Percentiles rank a stretch among this genome's conserved stretches.
These are phyloP conservation scores for Malus domestica DNA, from an alignment of 306 rosid species.

Conservation along the genomic window DNA sequence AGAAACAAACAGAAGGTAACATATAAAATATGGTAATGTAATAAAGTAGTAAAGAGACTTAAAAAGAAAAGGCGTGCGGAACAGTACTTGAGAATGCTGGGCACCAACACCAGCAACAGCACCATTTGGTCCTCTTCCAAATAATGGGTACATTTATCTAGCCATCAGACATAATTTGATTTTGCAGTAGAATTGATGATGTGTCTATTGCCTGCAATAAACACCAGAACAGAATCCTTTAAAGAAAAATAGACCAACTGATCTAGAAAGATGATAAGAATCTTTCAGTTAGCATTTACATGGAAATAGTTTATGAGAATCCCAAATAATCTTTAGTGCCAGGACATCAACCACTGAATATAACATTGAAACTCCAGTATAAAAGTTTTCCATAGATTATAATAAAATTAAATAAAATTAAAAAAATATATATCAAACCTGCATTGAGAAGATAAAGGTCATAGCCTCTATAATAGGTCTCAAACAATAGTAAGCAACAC, in stretches of 20 bases:
- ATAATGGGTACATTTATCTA: too few relatives aligned
- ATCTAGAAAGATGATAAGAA: neutral
- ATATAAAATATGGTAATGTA: neutral
- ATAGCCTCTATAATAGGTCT: constrained; percentile 84
- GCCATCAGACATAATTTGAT: constrained; percentile 78
- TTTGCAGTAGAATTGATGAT: constrained; percentile 63
- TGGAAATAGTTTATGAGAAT: too few relatives aligned
- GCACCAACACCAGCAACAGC: constrained; percentile 99
- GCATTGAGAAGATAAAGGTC: constrained; percentile 99
- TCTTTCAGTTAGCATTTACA: too few relatives aligned
- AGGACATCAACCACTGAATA: too few relatives aligned
- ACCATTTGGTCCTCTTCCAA: constrained; percentile 33
- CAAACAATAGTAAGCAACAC: constrained; percentile 93
- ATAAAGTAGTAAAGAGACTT: neutral
- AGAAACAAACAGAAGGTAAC: neutral
- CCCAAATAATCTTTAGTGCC: too few relatives aligned
- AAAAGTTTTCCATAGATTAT: neutral
- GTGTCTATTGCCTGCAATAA: constrained; percentile 50
- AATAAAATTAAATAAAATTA: neutral
- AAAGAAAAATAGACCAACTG: neutral
- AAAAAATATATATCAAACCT: constrained; percentile 39
- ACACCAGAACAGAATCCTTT: neutral
- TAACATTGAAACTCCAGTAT: neutral
- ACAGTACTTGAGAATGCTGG: constrained; percentile 90
- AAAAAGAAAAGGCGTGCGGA: constrained; percentile 12